Evolutionary conservation across 2,329 filamentous ascomycete genomes (phyloP).

Genomic region (Atkinsonella texensis): DNA sequence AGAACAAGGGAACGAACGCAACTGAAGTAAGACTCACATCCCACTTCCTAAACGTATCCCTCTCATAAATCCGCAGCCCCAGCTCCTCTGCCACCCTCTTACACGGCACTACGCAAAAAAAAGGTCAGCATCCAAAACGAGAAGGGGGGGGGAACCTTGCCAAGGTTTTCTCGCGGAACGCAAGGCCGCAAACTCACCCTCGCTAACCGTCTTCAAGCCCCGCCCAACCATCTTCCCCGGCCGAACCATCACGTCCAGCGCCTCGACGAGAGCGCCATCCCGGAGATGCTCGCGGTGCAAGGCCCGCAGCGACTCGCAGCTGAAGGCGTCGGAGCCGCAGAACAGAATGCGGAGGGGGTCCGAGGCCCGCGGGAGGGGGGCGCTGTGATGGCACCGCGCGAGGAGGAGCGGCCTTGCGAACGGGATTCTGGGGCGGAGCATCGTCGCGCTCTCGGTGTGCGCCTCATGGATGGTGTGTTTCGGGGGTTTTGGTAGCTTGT

Average conservation of each 20-base stretch:
- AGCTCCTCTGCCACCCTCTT: conserved; percentile 52
- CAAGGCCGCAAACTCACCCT: conserved; percentile 38
- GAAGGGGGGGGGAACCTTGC: background rate
- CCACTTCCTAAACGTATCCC: conserved; percentile 78
- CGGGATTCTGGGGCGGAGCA: conserved; percentile 9
- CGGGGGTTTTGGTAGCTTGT: too few relatives aligned
- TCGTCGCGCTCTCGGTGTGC: background rate
- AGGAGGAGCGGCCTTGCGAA: background rate
- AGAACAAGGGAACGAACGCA: background rate
- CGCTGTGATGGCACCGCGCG: background rate
- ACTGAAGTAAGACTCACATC: conserved; percentile 35
- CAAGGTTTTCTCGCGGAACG: too few relatives aligned
- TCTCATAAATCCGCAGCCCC: conserved; percentile 55
- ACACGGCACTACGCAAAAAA: conserved; percentile 51
- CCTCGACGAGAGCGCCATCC: conserved; percentile 47
- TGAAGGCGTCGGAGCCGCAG: conserved; percentile 89
- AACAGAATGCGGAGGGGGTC: conserved; percentile 76
- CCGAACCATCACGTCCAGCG: conserved; percentile 76
- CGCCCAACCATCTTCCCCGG: conserved; percentile 69
- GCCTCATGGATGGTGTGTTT: too few relatives aligned
- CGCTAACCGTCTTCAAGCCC: conserved; percentile 52
- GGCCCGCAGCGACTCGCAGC: conserved; percentile 61
- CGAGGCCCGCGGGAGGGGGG: conserved; percentile 14
- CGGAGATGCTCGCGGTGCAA: conserved; percentile 47
- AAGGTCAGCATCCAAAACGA: background rate